These are phyloP conservation scores for Carnegiea gigantea DNA, from an alignment of 179 eudicot genomes.

Conservation along the genomic window DNA sequence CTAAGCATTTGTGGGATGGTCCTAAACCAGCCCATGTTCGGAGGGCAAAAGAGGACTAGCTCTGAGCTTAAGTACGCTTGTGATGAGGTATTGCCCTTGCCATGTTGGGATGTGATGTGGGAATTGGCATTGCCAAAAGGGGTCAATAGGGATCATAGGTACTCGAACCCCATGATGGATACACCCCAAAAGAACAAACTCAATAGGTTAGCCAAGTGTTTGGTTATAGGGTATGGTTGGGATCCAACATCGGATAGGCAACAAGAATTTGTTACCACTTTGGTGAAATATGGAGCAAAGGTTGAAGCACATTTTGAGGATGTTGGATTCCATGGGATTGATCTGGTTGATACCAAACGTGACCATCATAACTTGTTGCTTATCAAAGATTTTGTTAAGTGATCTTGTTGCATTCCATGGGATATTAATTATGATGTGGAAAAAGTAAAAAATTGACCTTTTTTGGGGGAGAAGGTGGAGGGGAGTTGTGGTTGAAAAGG, in stretches of 20 bases:
- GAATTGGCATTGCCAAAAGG: slow-evolving; percentile 69
- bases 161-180: slow-evolving; percentile 52
- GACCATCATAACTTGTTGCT: slow-evolving; percentile 36
- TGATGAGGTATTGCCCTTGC: slow-evolving; percentile 57
- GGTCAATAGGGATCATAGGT: slow-evolving; percentile 61
- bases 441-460: too few species aligned
- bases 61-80: slow-evolving; percentile 56
- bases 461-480: too few species aligned
- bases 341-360: slow-evolving; percentile 48
- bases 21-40: slow-evolving; percentile 72
- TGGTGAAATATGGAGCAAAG: slow-evolving; percentile 50
- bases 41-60: slow-evolving; percentile 52
- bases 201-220: slow-evolving; percentile 44
- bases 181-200: slow-evolving; percentile 28
- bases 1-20: slow-evolving; percentile 46
- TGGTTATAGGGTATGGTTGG: slow-evolving; percentile 68
- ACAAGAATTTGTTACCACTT: slow-evolving; percentile 58
- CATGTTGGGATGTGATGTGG: slow-evolving; percentile 68
- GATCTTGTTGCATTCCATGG: neutral
- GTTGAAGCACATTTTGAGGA: slow-evolving; percentile 72
- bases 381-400: slow-evolving; percentile 47
- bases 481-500: too few species aligned
- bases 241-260: slow-evolving; percentile 69
- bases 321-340: slow-evolving; percentile 64
- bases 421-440: too few species aligned